Base-by-base conservation (phyloP, 257 asterid genomes). In the Scutellaria minor region DNA sequence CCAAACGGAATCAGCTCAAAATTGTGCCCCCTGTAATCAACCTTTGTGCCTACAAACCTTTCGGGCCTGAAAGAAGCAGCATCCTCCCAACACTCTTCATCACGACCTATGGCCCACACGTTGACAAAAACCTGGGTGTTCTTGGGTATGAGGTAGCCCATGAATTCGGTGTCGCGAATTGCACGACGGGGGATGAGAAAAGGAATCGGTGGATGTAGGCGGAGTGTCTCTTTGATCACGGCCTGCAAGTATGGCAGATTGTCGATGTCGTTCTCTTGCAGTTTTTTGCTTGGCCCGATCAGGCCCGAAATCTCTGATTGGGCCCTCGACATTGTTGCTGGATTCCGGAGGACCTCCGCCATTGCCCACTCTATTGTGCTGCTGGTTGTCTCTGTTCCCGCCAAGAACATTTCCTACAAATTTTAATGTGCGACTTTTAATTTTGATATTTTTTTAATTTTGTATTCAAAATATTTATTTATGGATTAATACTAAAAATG, bases 91-190 rank as follows among this genome's bases (percentile, higher is more conserved):
- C 70, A 39, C 9, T 76, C 77, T 18, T 57, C 70, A 62, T 89
- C 93, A n/a, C 91, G 77, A 44, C 90, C 93, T 5, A 89, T 83
- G 6, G 87, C 85, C 86, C 89, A 85, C 7, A 41, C 83, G 45
- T 85, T 82, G 6, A 84, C 79, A 3, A 82, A 66, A 5, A 85
- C 81, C 24, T 83, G 90, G 3, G 88, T 83, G 76, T 65, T 62
- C 53, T 77, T 58, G 7, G 86, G 88, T 24, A 81, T 47, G 6
- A 62, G 22, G 57, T 79, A 75, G 13, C 86, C 86, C 90, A 77
- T 81, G 77, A 85, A 81, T 24, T 71, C 58, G 0, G 81, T 73
- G 51, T 83, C 85, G 2, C 66, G 66, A 10, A 70, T 11, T 2
- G 85, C 83, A 1, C 77, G 83, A 35, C 88, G 75, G 5, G 88